A percentile compares a stretch with the other conserved stretches of the same genome.
These are phyloP conservation scores for Chrysoporthe austroafricana DNA, from an alignment of 2,329 filamentous ascomycete species.

Conservation along the genomic window DNA sequence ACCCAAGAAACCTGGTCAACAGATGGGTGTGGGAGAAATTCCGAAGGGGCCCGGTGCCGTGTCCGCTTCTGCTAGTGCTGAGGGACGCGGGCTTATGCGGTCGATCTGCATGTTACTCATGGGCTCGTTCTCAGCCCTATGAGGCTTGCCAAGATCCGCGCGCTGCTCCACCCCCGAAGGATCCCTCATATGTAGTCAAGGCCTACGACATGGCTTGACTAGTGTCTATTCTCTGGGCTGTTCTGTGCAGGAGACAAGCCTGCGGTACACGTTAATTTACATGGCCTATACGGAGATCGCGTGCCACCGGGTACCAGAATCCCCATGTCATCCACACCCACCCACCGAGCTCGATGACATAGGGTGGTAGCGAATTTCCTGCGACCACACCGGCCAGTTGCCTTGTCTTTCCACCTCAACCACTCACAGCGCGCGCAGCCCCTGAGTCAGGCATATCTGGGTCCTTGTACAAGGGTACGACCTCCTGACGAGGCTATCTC, in stretches of 20 bases:
- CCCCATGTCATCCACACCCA: slow-evolving; percentile 16
- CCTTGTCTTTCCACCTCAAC: slow-evolving; percentile 11
- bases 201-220: neutral
- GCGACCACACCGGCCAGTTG: slow-evolving; percentile 18
- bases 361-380: slow-evolving; percentile 23
- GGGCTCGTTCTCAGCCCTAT: slow-evolving; percentile 27
- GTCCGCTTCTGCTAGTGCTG: slow-evolving; percentile 19
- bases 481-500: slow-evolving; percentile 23
- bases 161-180: slow-evolving; percentile 7
- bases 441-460: slow-evolving; percentile 24
- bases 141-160: slow-evolving; percentile 16
- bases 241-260: neutral
- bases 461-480: slow-evolving; percentile 16
- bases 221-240: slow-evolving; percentile 13
- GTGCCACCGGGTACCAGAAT: slow-evolving; percentile 8
- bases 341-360: slow-evolving; percentile 17
- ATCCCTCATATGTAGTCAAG: slow-evolving; percentile 6
- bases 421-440: slow-evolving; percentile 24
- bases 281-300: neutral
- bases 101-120: slow-evolving; percentile 18
- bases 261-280: neutral
- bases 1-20: neutral
- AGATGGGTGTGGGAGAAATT: neutral
- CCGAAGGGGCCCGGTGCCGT: slow-evolving; percentile 9
- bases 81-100: slow-evolving; percentile 22